Evolutionary conservation across 1,284 basidiomycete species (phyloP).

Genomic region (Ganoderma multipileum): DNA sequence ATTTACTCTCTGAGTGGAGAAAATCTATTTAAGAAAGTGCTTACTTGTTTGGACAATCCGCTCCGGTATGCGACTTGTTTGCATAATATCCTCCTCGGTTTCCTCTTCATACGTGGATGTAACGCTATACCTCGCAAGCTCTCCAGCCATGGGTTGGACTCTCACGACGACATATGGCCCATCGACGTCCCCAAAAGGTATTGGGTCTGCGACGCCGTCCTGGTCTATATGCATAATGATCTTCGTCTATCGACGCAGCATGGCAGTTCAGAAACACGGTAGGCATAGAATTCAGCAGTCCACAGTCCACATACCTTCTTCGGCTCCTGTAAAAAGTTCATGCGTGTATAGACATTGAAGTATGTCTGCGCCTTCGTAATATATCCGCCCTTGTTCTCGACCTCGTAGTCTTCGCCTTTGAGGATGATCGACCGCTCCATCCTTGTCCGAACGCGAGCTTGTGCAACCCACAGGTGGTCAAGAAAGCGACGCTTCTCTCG

Average conservation of each 20-base stretch:
- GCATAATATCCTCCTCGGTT: slow-evolving; percentile 83
- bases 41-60: slow-evolving; percentile 83
- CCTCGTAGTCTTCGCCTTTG: slow-evolving; percentile 74
- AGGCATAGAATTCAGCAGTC: not conserved
- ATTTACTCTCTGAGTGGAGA: too few relatives aligned
- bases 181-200: slow-evolving; percentile 72
- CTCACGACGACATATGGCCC: slow-evolving; percentile 79
- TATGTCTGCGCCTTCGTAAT: slow-evolving; percentile 77
- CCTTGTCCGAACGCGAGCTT: slow-evolving; percentile 79
- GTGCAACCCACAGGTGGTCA: slow-evolving; percentile 85
- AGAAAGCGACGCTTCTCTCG: slow-evolving; percentile 84
- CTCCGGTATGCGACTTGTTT: slow-evolving; percentile 72
- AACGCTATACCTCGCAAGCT: slow-evolving; percentile 79
- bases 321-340: slow-evolving; percentile 72
- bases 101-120: slow-evolving; percentile 76
- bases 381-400: slow-evolving; percentile 68
- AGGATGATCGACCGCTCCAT: slow-evolving; percentile 72
- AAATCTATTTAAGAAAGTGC: slow-evolving; percentile 37
- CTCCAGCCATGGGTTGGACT: slow-evolving; percentile 83
- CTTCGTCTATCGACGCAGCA: slow-evolving; percentile 67
- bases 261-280: not conserved
- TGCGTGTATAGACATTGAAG: slow-evolving; percentile 85
- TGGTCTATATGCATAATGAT: slow-evolving; percentile 86
- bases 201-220: slow-evolving; percentile 72
- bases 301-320: slow-evolving; percentile 69